These are phyloP conservation scores for Epicoccum sorghinum DNA, from an alignment of 2,329 filamentous ascomycete genomes.

Conservation along the genomic window DNA sequence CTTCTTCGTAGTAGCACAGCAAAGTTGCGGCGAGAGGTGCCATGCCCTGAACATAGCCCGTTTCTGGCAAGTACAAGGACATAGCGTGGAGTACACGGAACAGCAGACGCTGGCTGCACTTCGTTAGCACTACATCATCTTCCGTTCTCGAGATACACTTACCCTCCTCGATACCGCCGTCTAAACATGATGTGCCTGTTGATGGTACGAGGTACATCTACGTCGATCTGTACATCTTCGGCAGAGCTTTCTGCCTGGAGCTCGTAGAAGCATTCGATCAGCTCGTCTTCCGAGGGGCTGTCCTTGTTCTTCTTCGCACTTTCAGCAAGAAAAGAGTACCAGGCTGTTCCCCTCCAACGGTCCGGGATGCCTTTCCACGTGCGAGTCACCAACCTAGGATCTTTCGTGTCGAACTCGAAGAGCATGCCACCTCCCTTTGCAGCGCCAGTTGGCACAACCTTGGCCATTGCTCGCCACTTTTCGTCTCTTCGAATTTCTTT, in stretches of 20 bases:
- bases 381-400: slow-evolving; percentile 80
- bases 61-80: slow-evolving; percentile 87
- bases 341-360: slow-evolving; percentile 89
- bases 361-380: slow-evolving; percentile 99
- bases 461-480: slow-evolving; percentile 72
- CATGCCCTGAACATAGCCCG: slow-evolving; percentile 98
- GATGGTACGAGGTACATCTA: slow-evolving; percentile 95
- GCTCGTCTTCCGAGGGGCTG: slow-evolving; percentile 70
- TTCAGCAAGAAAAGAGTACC: slow-evolving; percentile 87
- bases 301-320: slow-evolving; percentile 71
- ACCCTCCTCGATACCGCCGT: slow-evolving; percentile 83
- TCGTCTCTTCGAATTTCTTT: slow-evolving; percentile 68
- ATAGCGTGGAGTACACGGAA: slow-evolving; percentile 93
- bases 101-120: slow-evolving; percentile 71
- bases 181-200: slow-evolving; percentile 98
- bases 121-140: slow-evolving; percentile 20
- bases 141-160: slow-evolving; percentile 11
- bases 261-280: slow-evolving; percentile 73
- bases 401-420: slow-evolving; percentile 80
- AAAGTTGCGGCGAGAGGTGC: slow-evolving; percentile 89
- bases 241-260: slow-evolving; percentile 77
- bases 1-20: slow-evolving; percentile 96
- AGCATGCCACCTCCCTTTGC: slow-evolving; percentile 67
- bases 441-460: slow-evolving; percentile 51
- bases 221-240: slow-evolving; percentile 95